Evolutionary conservation across 129 eudicot species (phyloP).

Genomic region (Mikania micrantha): DNA sequence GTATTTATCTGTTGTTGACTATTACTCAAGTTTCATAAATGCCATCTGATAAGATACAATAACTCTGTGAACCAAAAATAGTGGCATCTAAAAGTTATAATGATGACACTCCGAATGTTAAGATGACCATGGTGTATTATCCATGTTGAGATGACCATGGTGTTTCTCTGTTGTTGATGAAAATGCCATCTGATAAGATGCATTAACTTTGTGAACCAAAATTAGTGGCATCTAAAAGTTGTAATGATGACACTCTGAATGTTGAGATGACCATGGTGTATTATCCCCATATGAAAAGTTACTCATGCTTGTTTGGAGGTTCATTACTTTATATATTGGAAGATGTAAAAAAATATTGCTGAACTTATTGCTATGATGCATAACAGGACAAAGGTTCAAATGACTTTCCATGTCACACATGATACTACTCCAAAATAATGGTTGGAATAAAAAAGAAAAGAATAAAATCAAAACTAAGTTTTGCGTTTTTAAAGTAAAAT

Average conservation of each 20-base stretch:
- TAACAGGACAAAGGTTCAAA: not conserved
- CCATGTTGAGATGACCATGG: no score
- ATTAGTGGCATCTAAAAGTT: not conserved
- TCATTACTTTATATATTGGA: not conserved
- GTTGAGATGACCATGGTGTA: not conserved
- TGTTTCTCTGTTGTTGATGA: not conserved
- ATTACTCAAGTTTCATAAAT: not conserved
- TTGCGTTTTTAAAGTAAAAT: not conserved
- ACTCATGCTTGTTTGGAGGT: not conserved
- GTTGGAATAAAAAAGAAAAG: not conserved
- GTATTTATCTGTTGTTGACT: not conserved
- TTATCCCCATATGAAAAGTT: not conserved
- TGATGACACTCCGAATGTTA: not conserved
- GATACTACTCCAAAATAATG: not conserved
- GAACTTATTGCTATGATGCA: not conserved
- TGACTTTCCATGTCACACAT: not conserved
- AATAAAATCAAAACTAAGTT: not conserved
- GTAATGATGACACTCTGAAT: slow-evolving; percentile 1
- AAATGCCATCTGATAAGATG: no score
- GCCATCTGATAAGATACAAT: not conserved
- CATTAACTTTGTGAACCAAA: not conserved
- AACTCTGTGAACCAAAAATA: not conserved
- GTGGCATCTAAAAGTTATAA: not conserved
- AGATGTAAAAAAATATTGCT: not conserved
- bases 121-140: not conserved